Evolutionary conservation across 306 rosid genomes (phyloP).

Genomic region (Chamaecrista fasciculata): DNA sequence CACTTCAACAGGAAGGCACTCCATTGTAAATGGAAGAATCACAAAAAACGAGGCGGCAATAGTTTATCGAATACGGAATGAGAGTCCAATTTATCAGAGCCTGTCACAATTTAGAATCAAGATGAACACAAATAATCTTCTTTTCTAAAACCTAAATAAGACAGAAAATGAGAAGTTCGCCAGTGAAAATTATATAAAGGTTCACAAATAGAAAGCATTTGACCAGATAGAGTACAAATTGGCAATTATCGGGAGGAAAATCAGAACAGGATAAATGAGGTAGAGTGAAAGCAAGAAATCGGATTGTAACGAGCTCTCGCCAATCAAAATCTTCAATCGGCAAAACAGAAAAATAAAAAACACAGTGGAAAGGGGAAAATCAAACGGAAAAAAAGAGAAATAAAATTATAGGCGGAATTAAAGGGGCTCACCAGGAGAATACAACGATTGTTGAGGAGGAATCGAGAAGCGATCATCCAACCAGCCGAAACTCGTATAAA

Average conservation of each 20-base stretch:
- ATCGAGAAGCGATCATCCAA: neutral
- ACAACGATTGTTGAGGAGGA: neutral
- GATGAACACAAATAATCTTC: neutral
- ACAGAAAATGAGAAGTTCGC: neutral
- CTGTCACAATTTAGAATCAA: neutral
- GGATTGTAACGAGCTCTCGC: neutral
- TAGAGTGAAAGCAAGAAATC: neutral
- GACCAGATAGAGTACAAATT: neutral
- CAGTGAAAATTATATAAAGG: neutral
- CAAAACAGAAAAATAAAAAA: neutral
- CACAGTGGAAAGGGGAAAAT: neutral
- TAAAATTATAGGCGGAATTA: neutral
- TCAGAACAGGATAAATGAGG: neutral
- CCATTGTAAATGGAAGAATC: slow-evolving; percentile 42
- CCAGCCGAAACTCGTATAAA: neutral
- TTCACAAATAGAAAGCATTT: neutral
- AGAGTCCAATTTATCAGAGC: neutral
- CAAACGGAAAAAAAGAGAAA: no score
- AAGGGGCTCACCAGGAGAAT: slow-evolving; percentile 21
- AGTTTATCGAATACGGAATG: neutral
- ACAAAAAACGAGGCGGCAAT: neutral
- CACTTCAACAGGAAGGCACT: slow-evolving; percentile 65
- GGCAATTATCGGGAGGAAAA: neutral
- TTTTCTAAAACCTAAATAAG: neutral
- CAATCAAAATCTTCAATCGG: neutral